Base-by-base conservation (phyloP, 768 basidiomycete species). In the Mycena capillaripes region DNA sequence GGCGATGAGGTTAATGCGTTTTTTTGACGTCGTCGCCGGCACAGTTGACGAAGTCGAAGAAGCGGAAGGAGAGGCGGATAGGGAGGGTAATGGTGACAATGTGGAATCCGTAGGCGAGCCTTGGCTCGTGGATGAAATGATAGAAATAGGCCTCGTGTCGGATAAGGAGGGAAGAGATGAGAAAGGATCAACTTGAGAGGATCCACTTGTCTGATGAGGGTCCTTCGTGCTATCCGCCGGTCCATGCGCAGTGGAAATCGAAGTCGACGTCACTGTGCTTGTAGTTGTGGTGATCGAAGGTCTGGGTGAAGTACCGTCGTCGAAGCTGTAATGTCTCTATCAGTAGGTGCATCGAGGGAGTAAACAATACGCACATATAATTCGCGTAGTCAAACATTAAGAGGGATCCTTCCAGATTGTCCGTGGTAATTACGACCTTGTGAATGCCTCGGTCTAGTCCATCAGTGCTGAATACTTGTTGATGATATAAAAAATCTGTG, bases 351-450 rank as follows among this genome's bases (percentile, higher is more conserved):
- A 36, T 34, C 32, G 17, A 21, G 14, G 2, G n/a, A 36, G 38
- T 25, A 64, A 53, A 11, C 4, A 53, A 53, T 4, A 11, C 61
- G 32, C 27, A 71, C 70, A 56, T 71, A 42, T 71, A 71, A 5
- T 8, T 46, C 10, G 70, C 70, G 32, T 50, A 71, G 56, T 71
- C 70, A 23, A 71, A 71, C 27, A 71, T 4, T 27, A 71, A 38
- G n/a, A 64, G 36, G 9, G 70, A 59, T 1, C 70, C 70, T 5
- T 32, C n/a, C 11, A 63, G 6, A 40, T 59, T 71, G 34, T 71
- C 27, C 19, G 70, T 71, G 32, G 19, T 23, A 29, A 71, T 63
- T 10, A 71, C 70, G 7, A 66, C 56, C 8, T 32, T 17, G 57
- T 71, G 70, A 1, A 5, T 12, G 36, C 32, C 55, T 2, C 48